Evolutionary conservation across 2,329 filamentous ascomycete species (phyloP), one percentile per base, ranked within the genome.

Genomic region (Iodosphaeria phyllophila): DNA sequence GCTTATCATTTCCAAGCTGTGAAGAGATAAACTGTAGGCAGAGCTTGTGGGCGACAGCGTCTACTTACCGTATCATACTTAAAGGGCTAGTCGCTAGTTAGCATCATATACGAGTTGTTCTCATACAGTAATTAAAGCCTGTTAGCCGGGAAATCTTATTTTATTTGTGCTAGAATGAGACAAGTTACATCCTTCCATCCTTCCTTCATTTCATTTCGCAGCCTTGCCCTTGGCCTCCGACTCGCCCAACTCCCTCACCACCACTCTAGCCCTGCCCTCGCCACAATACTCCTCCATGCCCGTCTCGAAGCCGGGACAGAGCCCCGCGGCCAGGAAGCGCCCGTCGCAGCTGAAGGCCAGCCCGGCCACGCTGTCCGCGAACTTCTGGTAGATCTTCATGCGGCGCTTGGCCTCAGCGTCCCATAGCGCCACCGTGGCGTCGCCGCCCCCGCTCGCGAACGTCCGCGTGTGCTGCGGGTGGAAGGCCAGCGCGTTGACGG

Each of bases 401-500:
- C 84, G 68, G 40, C 83, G 64, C 67, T 92, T 93, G 28, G 79
- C 78, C 39, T 83, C 73, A 7, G 78, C 83, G 46, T 93, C 84
- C 84, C 84, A 93, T 21, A 93, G 54, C 5, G 80, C 79, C n/a
- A 92, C 82, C 6, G 84, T 78, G 18, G 82, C 80, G 43, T 93
- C 84, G 16, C 83, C 84, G 22, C 84, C 84, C 15, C 80, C 84
- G 8, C 75, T 82, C 1, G 83, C 84, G 48, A 93, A 92, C 0
- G 82, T 91, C 13, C 20, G 19, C 32, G 80, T 80, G 41, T 68
- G 64, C 4, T 75, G 52, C 0, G 82, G 80, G 48, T 93, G 83
- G 54, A 92, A 93, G 1, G 79, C 71, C 6, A 93, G 62, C 3
- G 83, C 76, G 43, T 93, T 89, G 36, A 93, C 84, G 0, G 84